Base-by-base conservation (phyloP, 179 eudicot genomes). In the Patellifolia procumbens region DNA sequence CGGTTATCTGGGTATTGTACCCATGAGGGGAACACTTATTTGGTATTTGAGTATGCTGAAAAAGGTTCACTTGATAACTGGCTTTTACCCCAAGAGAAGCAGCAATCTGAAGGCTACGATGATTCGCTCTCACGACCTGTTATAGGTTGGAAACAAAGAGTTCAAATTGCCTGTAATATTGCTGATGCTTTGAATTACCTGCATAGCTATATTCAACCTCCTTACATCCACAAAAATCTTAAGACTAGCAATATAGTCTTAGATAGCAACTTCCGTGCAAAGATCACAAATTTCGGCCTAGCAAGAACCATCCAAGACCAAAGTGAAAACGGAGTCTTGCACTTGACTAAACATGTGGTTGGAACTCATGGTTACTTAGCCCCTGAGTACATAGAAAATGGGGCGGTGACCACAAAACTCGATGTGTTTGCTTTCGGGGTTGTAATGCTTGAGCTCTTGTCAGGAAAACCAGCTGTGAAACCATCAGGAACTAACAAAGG, bases 301-400 rank as follows among this genome's bases (percentile, higher is more conserved):
- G 92, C 96, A 2, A 89, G 92, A 77, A 79, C 81, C 16, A 28
- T 89, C 26, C 83, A 83, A 58, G 75, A 76, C 2, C 74, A 80
- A 35, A 85, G 81, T 20, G 81, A 80, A 60, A 74, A 26, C n/a
- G 87, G 82, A 35, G 84, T 74, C 16, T 26, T 85, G 71, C 86
- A 86, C 48, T 58, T 91, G 63, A 92, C 96, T 0, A 84, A 85
- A 79, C 92, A 92, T 28, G 96, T 92, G 17, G 91, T 92, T 24
- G 97, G 97, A 2, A 91, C 93, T 3, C 79, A 86, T 10, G 97
- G 97, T 8, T 92, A 91, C 62, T 84, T 92, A 84, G 90, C 97
- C 46, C 95, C 93, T 0, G 95, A 92, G 76, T 92, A 90, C 76
- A 83, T 90, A 2, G 92, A 89, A 80, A 82, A 84, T 19, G 95